A percentile compares a stretch with the other conserved stretches of the same genome.
Conservation (phyloP, 306 rosid genomes). For the Leucaena leucocephala region DNA sequence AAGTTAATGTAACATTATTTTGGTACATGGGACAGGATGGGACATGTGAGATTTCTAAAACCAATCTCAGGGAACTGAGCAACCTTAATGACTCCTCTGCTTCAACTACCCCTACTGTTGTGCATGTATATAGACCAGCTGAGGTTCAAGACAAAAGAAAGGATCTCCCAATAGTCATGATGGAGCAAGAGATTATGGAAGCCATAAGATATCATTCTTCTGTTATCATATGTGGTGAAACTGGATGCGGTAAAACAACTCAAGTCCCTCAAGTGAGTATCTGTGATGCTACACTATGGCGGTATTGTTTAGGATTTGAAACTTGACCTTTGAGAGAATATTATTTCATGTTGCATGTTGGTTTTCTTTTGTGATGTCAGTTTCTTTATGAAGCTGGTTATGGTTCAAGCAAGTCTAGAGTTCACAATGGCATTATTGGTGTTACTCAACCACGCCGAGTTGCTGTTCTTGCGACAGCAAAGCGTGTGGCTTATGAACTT, state of each 20-base stretch:
- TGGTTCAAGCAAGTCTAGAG: constrained; percentile 61
- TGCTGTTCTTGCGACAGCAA: constrained; percentile 92
- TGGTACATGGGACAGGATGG: constrained; percentile 53
- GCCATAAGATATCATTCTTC: constrained; percentile 68
- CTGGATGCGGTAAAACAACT: constrained; percentile 98
- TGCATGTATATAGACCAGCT: constrained; percentile 72
- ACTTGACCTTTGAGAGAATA: not conserved
- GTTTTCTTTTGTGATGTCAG: constrained; percentile 37
- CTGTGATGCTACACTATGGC: constrained; percentile 30
- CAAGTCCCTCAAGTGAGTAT: constrained; percentile 91
- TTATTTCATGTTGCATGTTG: constrained; percentile 12
- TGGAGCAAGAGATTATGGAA: constrained; percentile 99
- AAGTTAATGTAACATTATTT: constrained; percentile 14
- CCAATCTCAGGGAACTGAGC: constrained; percentile 34
- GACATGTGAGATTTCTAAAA: constrained; percentile 35
- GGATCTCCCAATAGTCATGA: constrained; percentile 92
- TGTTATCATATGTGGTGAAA: constrained; percentile 92
- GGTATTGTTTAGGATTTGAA: constrained; percentile 14
- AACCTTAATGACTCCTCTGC: constrained; percentile 36
- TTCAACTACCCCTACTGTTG: constrained; percentile 62
- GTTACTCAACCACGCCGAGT: constrained; percentile 97
- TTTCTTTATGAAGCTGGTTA: constrained; percentile 90
- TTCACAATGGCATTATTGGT: constrained; percentile 70
- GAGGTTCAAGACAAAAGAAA: constrained; percentile 76
- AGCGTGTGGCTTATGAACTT: constrained; percentile 91